Evolutionary conservation across 2,329 filamentous ascomycete genomes (phyloP).

Genomic region (Fusarium pseudoanthophilum): DNA sequence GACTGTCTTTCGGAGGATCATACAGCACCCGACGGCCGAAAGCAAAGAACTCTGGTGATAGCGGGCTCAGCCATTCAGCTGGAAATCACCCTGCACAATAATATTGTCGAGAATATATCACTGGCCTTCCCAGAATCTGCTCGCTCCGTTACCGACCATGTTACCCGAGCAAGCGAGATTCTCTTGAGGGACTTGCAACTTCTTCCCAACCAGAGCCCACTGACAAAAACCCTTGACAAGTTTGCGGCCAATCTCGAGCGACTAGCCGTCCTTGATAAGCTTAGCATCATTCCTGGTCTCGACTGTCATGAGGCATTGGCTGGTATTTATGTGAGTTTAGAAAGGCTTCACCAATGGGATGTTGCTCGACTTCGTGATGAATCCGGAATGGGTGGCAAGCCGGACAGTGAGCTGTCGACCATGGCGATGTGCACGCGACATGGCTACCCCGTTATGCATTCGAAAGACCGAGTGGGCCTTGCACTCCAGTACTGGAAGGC

Average conservation of each 20-base stretch:
- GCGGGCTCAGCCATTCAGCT: conserved; percentile 70
- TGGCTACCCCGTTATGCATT: conserved; percentile 78
- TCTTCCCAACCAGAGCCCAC: conserved; percentile 66
- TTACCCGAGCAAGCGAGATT: conserved; percentile 71
- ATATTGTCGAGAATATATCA: conserved; percentile 70
- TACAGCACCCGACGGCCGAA: conserved; percentile 58
- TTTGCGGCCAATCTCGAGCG: conserved; percentile 79
- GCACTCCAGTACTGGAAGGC: conserved; percentile 83
- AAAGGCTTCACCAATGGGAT: conserved; percentile 77
- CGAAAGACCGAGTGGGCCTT: conserved; percentile 72
- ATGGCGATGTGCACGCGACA: conserved; percentile 75
- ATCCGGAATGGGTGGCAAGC: conserved; percentile 55
- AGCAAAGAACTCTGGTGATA: conserved; percentile 67
- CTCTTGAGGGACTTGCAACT: conserved; percentile 73
- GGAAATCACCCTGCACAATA: conserved; percentile 70
- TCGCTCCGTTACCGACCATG: conserved; percentile 68
- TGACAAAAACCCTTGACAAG: conserved; percentile 75
- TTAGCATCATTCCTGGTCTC: conserved; percentile 74
- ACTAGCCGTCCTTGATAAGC: conserved; percentile 74
- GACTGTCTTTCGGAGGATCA: conserved; percentile 70
- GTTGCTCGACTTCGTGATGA: conserved; percentile 66
- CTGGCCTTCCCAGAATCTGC: conserved; percentile 71
- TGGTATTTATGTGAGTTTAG: conserved; percentile 76
- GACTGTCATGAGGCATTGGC: conserved; percentile 83
- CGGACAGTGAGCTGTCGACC: conserved; percentile 62